Percentiles rank a stretch among this genome's conserved stretches.
These are phyloP conservation scores for Colletotrichum tamarilloi DNA, from an alignment of 2,329 filamentous ascomycete genomes.

Conservation along the genomic window DNA sequence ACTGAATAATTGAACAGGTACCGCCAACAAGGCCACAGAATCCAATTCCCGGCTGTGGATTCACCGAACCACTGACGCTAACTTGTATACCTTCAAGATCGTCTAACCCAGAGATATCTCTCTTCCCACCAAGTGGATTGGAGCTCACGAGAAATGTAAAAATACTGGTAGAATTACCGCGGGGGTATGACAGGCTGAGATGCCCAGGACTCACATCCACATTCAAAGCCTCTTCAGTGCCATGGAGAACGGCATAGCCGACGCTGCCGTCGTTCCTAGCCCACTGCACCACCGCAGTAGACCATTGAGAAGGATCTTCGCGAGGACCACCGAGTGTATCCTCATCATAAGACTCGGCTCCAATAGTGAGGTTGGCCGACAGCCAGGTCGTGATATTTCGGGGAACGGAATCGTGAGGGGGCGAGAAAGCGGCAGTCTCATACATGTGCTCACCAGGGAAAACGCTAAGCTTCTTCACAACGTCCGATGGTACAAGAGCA, in stretches of 20 bases:
- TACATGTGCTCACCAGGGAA: conserved; percentile 67
- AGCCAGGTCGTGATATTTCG: conserved; percentile 71
- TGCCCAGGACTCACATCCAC: conserved; percentile 52
- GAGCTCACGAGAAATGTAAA: conserved; percentile 63
- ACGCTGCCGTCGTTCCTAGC: conserved; percentile 47
- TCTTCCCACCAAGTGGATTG: conserved; percentile 49
- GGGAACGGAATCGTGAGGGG: conserved; percentile 66
- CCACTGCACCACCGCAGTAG: conserved; percentile 71
- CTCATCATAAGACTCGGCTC: conserved; percentile 67
- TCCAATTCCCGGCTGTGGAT: conserved; percentile 33
- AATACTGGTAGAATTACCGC: conserved; percentile 57
- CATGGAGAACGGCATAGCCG: conserved; percentile 47
- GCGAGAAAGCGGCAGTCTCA: conserved; percentile 62
- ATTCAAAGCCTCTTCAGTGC: conserved; percentile 52
- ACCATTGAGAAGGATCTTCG: conserved; percentile 63
- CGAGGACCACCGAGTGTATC: conserved; percentile 65
- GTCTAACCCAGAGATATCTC: conserved; percentile 54
- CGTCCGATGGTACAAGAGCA: conserved; percentile 53
- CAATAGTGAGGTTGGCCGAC: conserved; percentile 66
- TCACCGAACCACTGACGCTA: conserved; percentile 55
- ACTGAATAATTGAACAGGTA: conserved; percentile 22
- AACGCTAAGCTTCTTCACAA: conserved; percentile 51
- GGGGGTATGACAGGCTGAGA: conserved; percentile 64
- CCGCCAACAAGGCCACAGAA: conserved; percentile 24
- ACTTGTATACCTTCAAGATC: conserved; percentile 61